Base-by-base conservation (phyloP, 2,329 filamentous ascomycete genomes). In the Fusarium foetens region DNA sequence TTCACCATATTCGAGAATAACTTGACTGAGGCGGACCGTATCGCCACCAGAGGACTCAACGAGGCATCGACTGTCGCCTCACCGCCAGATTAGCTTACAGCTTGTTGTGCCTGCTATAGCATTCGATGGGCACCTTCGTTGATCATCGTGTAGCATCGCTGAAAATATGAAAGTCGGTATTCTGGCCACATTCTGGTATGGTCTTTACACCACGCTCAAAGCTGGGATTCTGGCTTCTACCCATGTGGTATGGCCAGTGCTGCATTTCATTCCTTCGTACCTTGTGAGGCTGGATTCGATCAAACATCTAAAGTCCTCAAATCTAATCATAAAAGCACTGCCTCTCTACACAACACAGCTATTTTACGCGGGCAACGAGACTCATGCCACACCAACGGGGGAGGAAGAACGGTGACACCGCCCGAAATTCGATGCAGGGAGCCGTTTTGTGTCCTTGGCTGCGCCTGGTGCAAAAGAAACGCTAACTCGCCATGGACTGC, bases 391-490 rank as follows among this genome's bases (percentile, higher is more conserved):
- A 65, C 66, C 43, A 45, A 64, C 41, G 36, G 58, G 48, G 55
- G 66, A 73, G 57, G 71, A 39, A 62, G 69, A 71, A 66, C 66
- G 74, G 75, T 64, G 76, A 68, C 61, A 68, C 70, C 36, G 73
- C 68, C 70, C 70, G 69, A 76, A 71, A 66, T 57, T 72, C 71
- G 72, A 78, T 77, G 77, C 74, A 79, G 71, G 75, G 68, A 78
- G 61, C 77, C 77, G 76, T 12, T 62, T 58, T 64, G 64, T 69
- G 64, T 51, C 63, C 66, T 54, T 58, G 41, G 76, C 70, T 62
- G 57, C 66, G 73, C 75, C 53, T 69, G 63, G 67, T 61, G 48
- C 65, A 67, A 75, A 68, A 70, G 68, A 66, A 77, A 63, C 69
- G 72, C 71, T 71, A 75, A 72, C 61, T 73, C 75, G 68, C 72